Evolutionary conservation across 352 stramenopile species (phyloP), one percentile per base, ranked within the genome.

Genomic region (Globisporangium carolinianum): DNA sequence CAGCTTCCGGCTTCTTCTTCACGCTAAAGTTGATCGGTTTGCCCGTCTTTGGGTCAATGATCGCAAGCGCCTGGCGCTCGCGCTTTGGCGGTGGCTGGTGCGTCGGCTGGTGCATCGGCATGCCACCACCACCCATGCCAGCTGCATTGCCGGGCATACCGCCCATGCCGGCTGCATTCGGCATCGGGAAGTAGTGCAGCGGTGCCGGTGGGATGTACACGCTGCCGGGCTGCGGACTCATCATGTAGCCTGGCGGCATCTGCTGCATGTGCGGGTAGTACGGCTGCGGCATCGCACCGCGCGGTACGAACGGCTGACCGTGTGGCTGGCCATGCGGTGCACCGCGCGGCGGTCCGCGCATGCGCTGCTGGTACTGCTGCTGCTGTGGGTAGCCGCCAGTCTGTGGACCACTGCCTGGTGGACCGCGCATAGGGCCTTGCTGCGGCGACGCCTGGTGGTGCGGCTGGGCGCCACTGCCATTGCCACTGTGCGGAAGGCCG

Each of bases 201-300:
- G 50, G 54, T 5, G 32, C 56, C 5, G 53, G 52, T 8, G 45
- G 11, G 6, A 64, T 49, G 11, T 70, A 71, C 6, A 66, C 7
- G 7, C 7, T 65, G 1, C 69, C 73, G 11, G 62, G 58, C 36
- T 83, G 75, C 7, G 53, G 50, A 24, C 63, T 60, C 64, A 85
- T 77, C 71, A 86, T 81, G 55, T 83, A 86, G 5, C 61, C 61
- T 4, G 71, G 68, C 2, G 65, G 67, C 41, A 81, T 75, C 46
- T 76, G 69, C 65, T 73, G 68, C 57, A 76, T 69, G 32, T 71
- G 68, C 47, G 65, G 66, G 55, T 80, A 85, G 57, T 74, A 85
- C 42, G 70, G 62, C 39, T 59, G 73, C 65, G 55, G 53, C 62
- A 83, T 76, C n/a, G 47, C 62, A 12, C 74, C 68, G 43, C 73